Conservation (phyloP, 192 early-diverging fungal species). For the Backusella australiensis region DNA sequence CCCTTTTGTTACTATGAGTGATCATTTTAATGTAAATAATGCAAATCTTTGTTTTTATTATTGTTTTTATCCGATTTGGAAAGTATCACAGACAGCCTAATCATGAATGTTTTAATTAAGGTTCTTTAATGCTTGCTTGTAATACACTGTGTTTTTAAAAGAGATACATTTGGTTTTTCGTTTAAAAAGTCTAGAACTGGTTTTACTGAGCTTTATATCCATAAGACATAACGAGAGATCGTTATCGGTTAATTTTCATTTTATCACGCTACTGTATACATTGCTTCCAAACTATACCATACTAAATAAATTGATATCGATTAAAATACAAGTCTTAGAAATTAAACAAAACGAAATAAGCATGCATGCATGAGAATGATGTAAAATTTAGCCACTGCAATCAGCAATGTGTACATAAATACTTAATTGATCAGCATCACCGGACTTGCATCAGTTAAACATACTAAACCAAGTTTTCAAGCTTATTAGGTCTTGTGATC, state of each 20-base stretch:
- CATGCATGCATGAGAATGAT: not conserved
- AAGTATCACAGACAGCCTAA: not conserved
- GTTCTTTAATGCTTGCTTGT: not conserved
- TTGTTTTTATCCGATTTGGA: constrained; percentile 6
- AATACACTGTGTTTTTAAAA: not conserved
- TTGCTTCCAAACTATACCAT: not conserved
- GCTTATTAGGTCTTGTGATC: not conserved
- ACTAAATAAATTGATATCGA: not conserved
- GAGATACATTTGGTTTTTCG: no score
- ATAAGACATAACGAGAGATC: no score
- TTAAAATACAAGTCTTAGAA: not conserved
- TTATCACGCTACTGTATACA: not conserved
- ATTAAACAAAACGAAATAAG: not conserved
- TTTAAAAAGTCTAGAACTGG: not conserved
- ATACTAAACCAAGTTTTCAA: not conserved
- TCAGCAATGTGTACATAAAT: not conserved
- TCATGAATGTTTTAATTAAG: not conserved
- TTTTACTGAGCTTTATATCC: not conserved
- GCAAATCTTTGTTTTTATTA: constrained; percentile 10
- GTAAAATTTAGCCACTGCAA: not conserved
- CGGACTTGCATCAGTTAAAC: not conserved
- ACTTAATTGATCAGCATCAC: not conserved
- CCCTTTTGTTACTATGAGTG: not conserved
- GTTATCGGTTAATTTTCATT: not conserved
- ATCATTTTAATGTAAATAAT: constrained; percentile 4